Evolutionary conservation across 108 stramenopile genomes (phyloP).

Genomic region (Discostella stelligeroides): DNA sequence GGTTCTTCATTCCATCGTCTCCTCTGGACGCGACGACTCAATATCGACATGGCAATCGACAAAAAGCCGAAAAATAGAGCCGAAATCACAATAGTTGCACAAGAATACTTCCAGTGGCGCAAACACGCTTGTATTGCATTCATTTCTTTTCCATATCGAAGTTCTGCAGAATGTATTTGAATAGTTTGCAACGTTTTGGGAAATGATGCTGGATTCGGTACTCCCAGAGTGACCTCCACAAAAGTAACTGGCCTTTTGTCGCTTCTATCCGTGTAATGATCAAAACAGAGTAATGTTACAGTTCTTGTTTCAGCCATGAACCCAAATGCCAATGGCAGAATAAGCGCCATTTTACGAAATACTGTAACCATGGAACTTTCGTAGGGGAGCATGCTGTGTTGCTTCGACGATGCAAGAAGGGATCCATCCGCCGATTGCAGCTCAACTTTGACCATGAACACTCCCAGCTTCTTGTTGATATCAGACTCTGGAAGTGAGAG

Average conservation of each 20-base stretch:
- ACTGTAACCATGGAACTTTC: conserved; percentile 65
- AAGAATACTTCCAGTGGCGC: conserved; percentile 71
- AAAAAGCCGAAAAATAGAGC: conserved; percentile 46
- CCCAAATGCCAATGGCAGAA: conserved; percentile 67
- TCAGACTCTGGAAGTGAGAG: conserved; percentile 73
- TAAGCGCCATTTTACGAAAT: conserved; percentile 53
- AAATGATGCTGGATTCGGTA: conserved; percentile 55
- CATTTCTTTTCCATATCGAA: conserved; percentile 79
- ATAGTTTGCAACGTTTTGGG: conserved; percentile 40
- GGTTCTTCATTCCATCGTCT: conserved; percentile 17
- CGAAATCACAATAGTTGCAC: conserved; percentile 54
- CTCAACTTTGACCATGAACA: conserved; percentile 67
- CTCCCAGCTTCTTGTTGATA: conserved; percentile 58
- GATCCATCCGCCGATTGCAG: conserved; percentile 45
- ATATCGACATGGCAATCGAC: conserved; percentile 22
- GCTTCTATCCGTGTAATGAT: conserved; percentile 65
- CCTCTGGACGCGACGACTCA: conserved; percentile 11
- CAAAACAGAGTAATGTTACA: conserved; percentile 64
- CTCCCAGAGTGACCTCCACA: conserved; percentile 42
- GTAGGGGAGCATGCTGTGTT: conserved; percentile 70
- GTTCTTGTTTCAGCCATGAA: conserved; percentile 67
- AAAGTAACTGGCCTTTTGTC: conserved; percentile 30
- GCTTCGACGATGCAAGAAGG: conserved; percentile 66
- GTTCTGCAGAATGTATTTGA: conserved; percentile 52
- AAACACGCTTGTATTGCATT: conserved; percentile 60